Evolutionary conservation across 139 green algal species (phyloP).

Genomic region (Microglena sp.): DNA sequence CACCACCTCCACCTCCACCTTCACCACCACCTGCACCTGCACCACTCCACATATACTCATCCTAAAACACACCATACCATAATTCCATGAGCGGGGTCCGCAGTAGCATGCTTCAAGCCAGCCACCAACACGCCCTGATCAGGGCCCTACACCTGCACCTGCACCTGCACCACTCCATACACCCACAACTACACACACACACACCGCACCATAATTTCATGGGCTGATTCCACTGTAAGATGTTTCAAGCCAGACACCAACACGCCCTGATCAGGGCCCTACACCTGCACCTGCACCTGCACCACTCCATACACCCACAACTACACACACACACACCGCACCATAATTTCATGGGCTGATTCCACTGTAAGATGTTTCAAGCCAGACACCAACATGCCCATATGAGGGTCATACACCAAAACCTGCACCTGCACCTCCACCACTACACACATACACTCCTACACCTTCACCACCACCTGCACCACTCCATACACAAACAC

Average conservation of each 20-base stretch:
- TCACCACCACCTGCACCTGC: neutral
- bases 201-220: slow-evolving; percentile 15
- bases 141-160: neutral
- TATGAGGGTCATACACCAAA: slow-evolving; percentile 64
- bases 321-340: too few species aligned
- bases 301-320: neutral
- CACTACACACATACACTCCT: too few species aligned
- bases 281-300: neutral
- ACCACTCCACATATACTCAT: neutral
- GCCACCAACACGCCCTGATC: slow-evolving; percentile 26
- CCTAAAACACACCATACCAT: too few species aligned
- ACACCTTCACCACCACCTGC: too few species aligned
- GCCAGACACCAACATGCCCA: slow-evolving; percentile 32
- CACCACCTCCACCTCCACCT: neutral
- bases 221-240: slow-evolving; percentile 10
- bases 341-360: slow-evolving; percentile 13
- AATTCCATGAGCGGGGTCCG: slow-evolving; percentile 36
- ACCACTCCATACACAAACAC: too few species aligned
- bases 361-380: slow-evolving; percentile 23
- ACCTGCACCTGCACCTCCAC: too few species aligned
- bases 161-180: neutral
- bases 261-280: too few species aligned
- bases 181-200: too few species aligned
- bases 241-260: slow-evolving; percentile 34
- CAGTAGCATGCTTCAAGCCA: too few species aligned